Evolutionary conservation across 257 asterid species (phyloP).

Genomic region (Eustoma russellianum): DNA sequence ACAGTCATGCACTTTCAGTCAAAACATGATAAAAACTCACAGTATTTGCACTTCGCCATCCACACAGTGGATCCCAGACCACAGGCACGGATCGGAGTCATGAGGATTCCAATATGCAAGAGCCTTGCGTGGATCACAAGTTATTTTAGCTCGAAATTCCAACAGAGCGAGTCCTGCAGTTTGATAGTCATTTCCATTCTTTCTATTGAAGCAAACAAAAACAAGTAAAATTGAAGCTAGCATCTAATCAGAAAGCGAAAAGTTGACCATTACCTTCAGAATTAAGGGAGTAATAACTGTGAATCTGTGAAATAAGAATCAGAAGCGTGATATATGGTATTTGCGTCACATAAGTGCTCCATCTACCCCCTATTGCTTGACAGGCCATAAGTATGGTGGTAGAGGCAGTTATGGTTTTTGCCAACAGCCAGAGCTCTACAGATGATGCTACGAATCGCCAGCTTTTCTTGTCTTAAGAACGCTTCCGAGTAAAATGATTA

Average conservation of each 20-base stretch:
- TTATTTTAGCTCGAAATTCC: constrained; percentile 49
- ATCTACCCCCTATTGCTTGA: constrained; percentile 57
- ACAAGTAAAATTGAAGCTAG: neutral
- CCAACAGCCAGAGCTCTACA: constrained; percentile 53
- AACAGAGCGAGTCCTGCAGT: constrained; percentile 60
- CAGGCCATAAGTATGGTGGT: constrained; percentile 34
- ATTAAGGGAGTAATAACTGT: constrained; percentile 42
- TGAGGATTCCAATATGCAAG: constrained; percentile 60
- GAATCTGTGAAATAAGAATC: constrained; percentile 33
- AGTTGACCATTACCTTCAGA: constrained; percentile 51
- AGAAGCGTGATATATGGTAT: constrained; percentile 32
- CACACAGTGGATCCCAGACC: constrained; percentile 71
- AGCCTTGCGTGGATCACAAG: constrained; percentile 53
- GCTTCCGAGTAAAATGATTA: constrained; percentile 51
- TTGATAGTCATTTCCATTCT: constrained; percentile 5
- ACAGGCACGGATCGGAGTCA: constrained; percentile 63
- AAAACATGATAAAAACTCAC: constrained; percentile 39
- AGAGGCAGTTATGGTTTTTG: constrained; percentile 46
- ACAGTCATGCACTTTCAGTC: neutral
- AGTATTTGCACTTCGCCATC: constrained; percentile 55
- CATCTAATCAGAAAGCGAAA: constrained; percentile 1
- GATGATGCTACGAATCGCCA: constrained; percentile 48
- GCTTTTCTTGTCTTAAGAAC: constrained; percentile 30
- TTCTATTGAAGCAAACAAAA: too few relatives aligned
- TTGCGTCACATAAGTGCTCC: constrained; percentile 43